phyloP scores from a whole-genome alignment of 495 filamentous ascomycete genomes.

The Pyronema omphalodes region DNA sequence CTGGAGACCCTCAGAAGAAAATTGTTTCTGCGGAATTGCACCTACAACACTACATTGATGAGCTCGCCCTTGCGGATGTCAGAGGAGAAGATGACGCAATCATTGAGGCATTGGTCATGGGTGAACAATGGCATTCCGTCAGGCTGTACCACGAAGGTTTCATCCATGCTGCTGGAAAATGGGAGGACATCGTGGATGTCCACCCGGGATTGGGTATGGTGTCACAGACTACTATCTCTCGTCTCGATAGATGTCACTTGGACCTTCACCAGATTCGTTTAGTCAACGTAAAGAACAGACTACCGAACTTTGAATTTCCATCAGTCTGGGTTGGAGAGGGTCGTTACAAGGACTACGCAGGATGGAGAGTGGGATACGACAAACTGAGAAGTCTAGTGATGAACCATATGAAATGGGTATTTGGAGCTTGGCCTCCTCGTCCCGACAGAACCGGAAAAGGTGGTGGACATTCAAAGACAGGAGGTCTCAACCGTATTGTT shows the following conservation, averaged over 20 bases:
- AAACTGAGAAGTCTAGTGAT: conserved; percentile 58
- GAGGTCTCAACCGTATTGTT: conserved; percentile 68
- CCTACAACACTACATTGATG: conserved; percentile 59
- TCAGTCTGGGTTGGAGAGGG: conserved; percentile 66
- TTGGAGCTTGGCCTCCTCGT: conserved; percentile 89
- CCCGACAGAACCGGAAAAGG: conserved; percentile 59
- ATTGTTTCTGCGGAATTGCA: conserved; percentile 37
- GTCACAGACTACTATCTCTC: conserved; percentile 49
- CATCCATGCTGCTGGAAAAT: conserved; percentile 80
- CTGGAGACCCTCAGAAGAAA: conserved; percentile 6
- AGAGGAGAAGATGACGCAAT: conserved; percentile 73
- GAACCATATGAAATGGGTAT: conserved; percentile 58
- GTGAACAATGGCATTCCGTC: conserved; percentile 66
- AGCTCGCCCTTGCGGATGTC: conserved; percentile 61
- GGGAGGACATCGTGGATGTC: conserved; percentile 45
- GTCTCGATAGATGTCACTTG: conserved; percentile 62
- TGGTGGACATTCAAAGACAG: conserved; percentile 63
- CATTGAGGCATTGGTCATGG: conserved; percentile 70
- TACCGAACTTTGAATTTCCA: conserved; percentile 61
- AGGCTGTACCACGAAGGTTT: conserved; percentile 80
- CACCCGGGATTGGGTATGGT: conserved; percentile 52
- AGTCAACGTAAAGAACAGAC: conserved; percentile 29
- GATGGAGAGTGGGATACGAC: conserved; percentile 57
- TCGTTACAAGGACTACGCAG: conserved; percentile 38
- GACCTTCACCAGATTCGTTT: conserved; percentile 57